Base-by-base conservation (phyloP, 2,329 filamentous ascomycete genomes). In the Lasiodiplodia sp. region DNA sequence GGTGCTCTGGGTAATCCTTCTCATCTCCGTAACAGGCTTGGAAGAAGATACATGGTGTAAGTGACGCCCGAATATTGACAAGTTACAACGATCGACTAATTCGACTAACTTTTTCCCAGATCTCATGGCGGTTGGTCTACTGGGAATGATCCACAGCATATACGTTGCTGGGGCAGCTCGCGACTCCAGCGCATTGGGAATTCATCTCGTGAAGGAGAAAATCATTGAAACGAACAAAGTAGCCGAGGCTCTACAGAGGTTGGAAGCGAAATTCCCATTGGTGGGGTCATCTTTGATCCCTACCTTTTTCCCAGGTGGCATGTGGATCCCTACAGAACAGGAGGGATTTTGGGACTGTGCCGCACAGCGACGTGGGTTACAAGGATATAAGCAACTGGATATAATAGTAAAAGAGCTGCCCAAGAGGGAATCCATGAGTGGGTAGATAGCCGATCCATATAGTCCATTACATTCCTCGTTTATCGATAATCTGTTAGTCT, bases 31-130 rank as follows among this genome's bases (percentile, higher is more conserved):
- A 2, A 23, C 21, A 3, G 57, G 57, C 21, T 25, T 62, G 14
- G 7, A n/a, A 7, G 14, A 44, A n/a, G 25, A 62, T n/a, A 62
- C 57, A 0, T 62, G 57, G 57, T 62, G 53, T 56, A 21, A 56
- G 53, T 37, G 0, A 7, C 25, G 14, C 7, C 11, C 1, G 10
- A 25, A 28, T 28, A 2, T 23, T 28, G 23, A 18, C 7, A 28
- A 28, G 28, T 1, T 28, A 28, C 28, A 23, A 11, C 14, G 6
- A 23, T 31, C 2, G 14, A 25, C 21, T 6, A 16, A 53, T 4
- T 31, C 2, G 14, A 25, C 21, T 16, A 16, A 53, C 2, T 4
- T 10, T n/a, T 8, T 55, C 2, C 52, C 5, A 56, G 53, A 56
- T 56, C 53, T 56, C 11, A 6, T 56, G 14, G 53, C 28, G 1